Evolutionary conservation across 2,329 filamentous ascomycete species (phyloP).

Genomic region (Bipolaris oryzae): DNA sequence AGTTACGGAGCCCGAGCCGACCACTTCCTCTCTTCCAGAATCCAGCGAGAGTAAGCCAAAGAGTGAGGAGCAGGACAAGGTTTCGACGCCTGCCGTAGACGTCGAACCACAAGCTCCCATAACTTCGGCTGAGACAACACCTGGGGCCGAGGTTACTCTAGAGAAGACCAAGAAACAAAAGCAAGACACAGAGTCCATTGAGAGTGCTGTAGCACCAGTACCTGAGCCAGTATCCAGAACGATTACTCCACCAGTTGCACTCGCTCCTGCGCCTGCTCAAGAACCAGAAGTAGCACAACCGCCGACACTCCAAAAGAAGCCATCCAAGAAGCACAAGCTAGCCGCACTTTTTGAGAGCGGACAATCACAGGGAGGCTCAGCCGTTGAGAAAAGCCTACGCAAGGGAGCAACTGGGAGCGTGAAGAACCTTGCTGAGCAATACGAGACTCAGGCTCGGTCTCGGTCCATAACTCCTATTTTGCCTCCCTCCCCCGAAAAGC

Average conservation of each 20-base stretch:
- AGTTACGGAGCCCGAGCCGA: not conserved
- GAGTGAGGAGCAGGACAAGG: constrained; percentile 23
- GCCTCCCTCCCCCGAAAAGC: constrained; percentile 18
- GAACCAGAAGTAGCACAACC: constrained; percentile 16
- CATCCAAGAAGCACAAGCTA: constrained; percentile 47
- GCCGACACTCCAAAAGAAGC: constrained; percentile 44
- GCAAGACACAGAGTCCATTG: too few relatives aligned
- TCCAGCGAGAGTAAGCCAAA: constrained; percentile 40
- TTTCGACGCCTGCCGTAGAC: not conserved
- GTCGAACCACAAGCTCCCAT: not conserved
- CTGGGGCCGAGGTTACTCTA: too few relatives aligned
- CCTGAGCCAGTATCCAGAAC: not conserved
- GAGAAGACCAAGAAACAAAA: too few relatives aligned
- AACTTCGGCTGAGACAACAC: not conserved
- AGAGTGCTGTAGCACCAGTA: constrained; percentile 7
- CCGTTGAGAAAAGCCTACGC: constrained; percentile 18
- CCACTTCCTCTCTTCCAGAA: constrained; percentile 20
- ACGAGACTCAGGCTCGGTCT: constrained; percentile 31
- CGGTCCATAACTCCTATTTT: constrained; percentile 27
- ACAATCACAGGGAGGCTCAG: constrained; percentile 16
- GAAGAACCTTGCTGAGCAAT: constrained; percentile 31
- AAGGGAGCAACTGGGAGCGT: constrained; percentile 28
- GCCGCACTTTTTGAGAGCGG: constrained; percentile 41
- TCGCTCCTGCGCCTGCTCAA: constrained; percentile 11
- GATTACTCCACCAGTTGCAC: not conserved